Conservation (phyloP, 257 asterid species). For the Phtheirospermum japonicum region DNA sequence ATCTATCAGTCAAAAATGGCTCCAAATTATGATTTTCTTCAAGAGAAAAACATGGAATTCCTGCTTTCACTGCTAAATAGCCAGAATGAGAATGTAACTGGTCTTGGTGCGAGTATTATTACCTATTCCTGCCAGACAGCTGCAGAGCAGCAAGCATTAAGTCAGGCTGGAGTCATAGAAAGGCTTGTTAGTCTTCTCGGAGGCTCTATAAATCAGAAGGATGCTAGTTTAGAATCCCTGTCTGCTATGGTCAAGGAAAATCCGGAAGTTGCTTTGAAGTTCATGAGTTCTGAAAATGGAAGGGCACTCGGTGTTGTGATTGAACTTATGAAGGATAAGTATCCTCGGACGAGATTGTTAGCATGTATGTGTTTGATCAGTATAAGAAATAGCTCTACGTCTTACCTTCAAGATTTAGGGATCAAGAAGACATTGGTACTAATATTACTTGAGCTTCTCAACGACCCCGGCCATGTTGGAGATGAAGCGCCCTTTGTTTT, state of each 20-base stretch:
- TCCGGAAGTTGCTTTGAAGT: constrained; percentile 61
- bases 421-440: constrained; percentile 56
- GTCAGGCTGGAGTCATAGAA: constrained; percentile 68
- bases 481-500: constrained; percentile 85
- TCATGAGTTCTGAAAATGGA: constrained; percentile 70
- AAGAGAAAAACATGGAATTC: constrained; percentile 62
- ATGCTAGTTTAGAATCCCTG: constrained; percentile 86
- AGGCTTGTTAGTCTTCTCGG: constrained; percentile 73
- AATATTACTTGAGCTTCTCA: constrained; percentile 73
- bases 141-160: constrained; percentile 66
- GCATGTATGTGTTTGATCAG: constrained; percentile 76
- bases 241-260: constrained; percentile 67
- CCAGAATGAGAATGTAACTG: constrained; percentile 77
- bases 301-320: constrained; percentile 51
- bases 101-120: constrained; percentile 89
- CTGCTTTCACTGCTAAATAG: constrained; percentile 67
- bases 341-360: constrained; percentile 78
- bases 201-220: constrained; percentile 73
- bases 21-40: constrained; percentile 72
- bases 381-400: constrained; percentile 54
- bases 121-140: constrained; percentile 77
- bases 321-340: constrained; percentile 74
- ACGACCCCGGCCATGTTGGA: constrained; percentile 93
- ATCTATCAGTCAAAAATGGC: constrained; percentile 87
- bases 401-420: constrained; percentile 58